Percentiles rank a stretch among this genome's conserved stretches.
Evolutionary conservation across 228 moss, liverwort and hornwort species (phyloP).

Genomic region (Sphagnum fallax): DNA sequence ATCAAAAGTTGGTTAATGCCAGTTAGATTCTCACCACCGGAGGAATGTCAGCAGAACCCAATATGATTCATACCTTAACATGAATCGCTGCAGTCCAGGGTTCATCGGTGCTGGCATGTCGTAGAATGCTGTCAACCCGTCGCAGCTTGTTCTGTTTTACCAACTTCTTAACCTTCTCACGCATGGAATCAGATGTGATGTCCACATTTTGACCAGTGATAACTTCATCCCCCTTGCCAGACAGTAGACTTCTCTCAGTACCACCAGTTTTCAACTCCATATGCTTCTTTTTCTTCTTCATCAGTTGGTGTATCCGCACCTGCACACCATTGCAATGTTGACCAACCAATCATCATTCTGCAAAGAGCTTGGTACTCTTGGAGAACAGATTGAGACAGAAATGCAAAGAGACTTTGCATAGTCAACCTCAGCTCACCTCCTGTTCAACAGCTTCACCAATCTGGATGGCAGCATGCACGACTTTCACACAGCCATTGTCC

Average conservation of each 20-base stretch:
- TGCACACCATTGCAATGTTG: constrained; percentile 11
- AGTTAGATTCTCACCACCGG: too few relatives aligned
- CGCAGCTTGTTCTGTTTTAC: constrained; percentile 57
- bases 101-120: constrained; percentile 58
- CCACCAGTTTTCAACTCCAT: constrained; percentile 10
- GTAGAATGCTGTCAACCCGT: constrained; percentile 46
- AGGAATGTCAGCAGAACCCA: too few relatives aligned
- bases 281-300: constrained; percentile 36
- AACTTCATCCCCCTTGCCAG: constrained; percentile 8
- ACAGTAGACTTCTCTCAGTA: neutral
- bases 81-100: constrained; percentile 61
- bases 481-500: constrained; percentile 51
- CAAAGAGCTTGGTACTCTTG: neutral
- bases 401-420: too few relatives aligned
- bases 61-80: constrained; percentile 44
- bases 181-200: constrained; percentile 40
- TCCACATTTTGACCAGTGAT: constrained; percentile 8
- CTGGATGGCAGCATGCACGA: constrained; percentile 48
- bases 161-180: constrained; percentile 56
- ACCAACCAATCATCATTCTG: neutral
- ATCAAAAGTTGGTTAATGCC: too few relatives aligned
- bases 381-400: neutral
- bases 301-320: constrained; percentile 60
- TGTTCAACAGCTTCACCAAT: constrained; percentile 88
- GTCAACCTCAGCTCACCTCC: constrained; percentile 30